Evolutionary conservation across 2,329 filamentous ascomycete species (phyloP).

Genomic region (Colletotrichum ledebouriae): DNA sequence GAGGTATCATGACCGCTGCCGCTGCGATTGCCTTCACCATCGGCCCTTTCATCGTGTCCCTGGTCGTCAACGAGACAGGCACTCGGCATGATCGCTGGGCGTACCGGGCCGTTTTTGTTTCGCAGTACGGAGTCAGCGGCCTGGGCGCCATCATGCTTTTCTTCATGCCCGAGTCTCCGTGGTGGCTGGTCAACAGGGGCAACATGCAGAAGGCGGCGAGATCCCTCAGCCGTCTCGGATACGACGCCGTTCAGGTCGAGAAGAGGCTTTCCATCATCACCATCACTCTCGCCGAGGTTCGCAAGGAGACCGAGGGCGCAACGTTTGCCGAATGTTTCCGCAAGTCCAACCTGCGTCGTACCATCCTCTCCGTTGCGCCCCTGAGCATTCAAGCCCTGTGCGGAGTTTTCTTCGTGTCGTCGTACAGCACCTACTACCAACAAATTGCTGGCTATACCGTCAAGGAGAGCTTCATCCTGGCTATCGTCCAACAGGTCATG

Average conservation of each 20-base stretch:
- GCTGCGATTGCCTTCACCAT: conserved; percentile 46
- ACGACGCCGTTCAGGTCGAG: conserved; percentile 46
- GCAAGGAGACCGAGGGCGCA: conserved; percentile 52
- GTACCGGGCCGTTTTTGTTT: conserved; percentile 46
- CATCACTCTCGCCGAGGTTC: conserved; percentile 51
- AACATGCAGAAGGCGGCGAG: conserved; percentile 35
- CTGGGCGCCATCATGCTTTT: conserved; percentile 26
- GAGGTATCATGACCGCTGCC: conserved; percentile 48
- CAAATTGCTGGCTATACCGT: conserved; percentile 57
- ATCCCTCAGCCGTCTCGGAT: conserved; percentile 50
- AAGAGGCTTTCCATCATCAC: conserved; percentile 49
- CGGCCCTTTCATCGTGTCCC: conserved; percentile 49
- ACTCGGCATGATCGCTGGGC: conserved; percentile 49
- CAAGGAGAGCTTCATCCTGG: conserved; percentile 52
- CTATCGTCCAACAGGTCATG: conserved; percentile 49
- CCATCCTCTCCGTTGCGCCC: conserved; percentile 55
- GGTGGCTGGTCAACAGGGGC: conserved; percentile 55
- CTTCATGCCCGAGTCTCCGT: conserved; percentile 58
- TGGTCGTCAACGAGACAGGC: conserved; percentile 51
- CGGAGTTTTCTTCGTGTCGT: conserved; percentile 53
- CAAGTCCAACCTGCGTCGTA: conserved; percentile 55
- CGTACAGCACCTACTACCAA: conserved; percentile 57
- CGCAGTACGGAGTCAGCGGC: conserved; percentile 40
- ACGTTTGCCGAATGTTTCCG: conserved; percentile 57
- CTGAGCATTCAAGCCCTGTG: conserved; percentile 52